A percentile compares a stretch with the other conserved stretches of the same genome.
Evolutionary conservation across 768 basidiomycete genomes (phyloP).

Genomic region (Lentinula lateritia): DNA sequence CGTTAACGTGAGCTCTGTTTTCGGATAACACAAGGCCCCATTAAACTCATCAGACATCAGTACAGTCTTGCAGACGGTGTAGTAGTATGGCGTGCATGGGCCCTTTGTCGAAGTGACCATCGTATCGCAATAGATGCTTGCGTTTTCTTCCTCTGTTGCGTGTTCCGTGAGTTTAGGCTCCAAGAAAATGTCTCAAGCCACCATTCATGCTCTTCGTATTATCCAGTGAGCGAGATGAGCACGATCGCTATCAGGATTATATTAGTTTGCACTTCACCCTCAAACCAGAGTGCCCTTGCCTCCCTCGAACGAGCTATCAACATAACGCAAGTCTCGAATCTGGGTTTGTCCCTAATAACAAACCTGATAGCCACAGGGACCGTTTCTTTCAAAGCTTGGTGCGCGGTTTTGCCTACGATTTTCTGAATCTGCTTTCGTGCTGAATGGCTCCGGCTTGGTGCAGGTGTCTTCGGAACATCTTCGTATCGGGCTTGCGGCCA

Average conservation of each 20-base stretch:
- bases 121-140: background rate
- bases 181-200: background rate
- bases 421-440: too few relatives aligned
- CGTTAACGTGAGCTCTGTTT: background rate
- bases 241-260: background rate
- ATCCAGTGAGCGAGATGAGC: background rate
- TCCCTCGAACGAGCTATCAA: constrained; percentile 5
- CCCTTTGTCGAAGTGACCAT: background rate
- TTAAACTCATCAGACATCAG: background rate
- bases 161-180: background rate
- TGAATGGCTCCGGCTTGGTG: too few relatives aligned
- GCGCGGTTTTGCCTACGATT: background rate
- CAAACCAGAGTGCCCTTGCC: background rate
- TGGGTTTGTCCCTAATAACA: constrained; percentile 10
- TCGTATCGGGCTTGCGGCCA: background rate
- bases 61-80: constrained; percentile 5
- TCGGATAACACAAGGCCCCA: too few relatives aligned
- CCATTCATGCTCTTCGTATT: background rate
- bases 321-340: constrained; percentile 6
- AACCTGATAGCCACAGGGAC: constrained; percentile 11
- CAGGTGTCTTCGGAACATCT: constrained; percentile 2
- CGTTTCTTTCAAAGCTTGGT: constrained; percentile 10
- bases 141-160: background rate
- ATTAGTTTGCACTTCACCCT: background rate
- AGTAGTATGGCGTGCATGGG: constrained; percentile 9